These are phyloP conservation scores for Fusarium sp. DNA, from an alignment of 2,329 filamentous ascomycete genomes.

Conservation along the genomic window DNA sequence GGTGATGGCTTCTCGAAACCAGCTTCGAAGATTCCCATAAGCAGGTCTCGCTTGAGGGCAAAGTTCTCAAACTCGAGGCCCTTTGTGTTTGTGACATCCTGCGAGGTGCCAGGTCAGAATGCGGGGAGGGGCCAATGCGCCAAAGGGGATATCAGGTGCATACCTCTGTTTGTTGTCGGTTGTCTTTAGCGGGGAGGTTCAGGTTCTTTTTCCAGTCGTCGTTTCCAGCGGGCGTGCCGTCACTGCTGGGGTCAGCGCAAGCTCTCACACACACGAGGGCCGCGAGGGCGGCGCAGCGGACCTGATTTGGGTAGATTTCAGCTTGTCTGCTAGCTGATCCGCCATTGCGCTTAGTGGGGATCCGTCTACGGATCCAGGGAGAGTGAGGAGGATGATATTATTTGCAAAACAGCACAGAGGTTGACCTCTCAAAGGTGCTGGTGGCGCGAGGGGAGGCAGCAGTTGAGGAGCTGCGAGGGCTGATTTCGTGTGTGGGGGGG, in stretches of 20 bases:
- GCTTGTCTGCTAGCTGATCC: slow-evolving; percentile 56
- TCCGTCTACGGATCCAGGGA: slow-evolving; percentile 41
- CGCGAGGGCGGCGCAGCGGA: slow-evolving; percentile 44
- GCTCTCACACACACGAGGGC: slow-evolving; percentile 31
- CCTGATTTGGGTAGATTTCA: slow-evolving; percentile 54
- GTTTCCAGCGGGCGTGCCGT: slow-evolving; percentile 54
- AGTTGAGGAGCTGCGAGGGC: slow-evolving; percentile 35
- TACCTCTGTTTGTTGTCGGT: slow-evolving; percentile 82
- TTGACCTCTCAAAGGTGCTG: slow-evolving; percentile 26
- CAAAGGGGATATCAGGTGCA: slow-evolving; percentile 20
- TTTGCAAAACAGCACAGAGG: slow-evolving; percentile 39
- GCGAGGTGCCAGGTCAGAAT: slow-evolving; percentile 30
- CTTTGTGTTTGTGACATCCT: slow-evolving; percentile 99
- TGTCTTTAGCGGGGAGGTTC: slow-evolving; percentile 76
- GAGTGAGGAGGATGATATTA: slow-evolving; percentile 30
- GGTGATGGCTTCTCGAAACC: slow-evolving; percentile 98
- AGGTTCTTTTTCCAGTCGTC: slow-evolving; percentile 78
- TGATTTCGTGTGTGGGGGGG: slow-evolving; percentile 25
- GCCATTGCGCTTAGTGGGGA: slow-evolving; percentile 51
- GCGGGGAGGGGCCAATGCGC: slow-evolving; percentile 7
- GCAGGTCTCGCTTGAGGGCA: slow-evolving; percentile 88
- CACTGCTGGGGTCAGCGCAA: slow-evolving; percentile 54
- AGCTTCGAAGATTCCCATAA: slow-evolving; percentile 99
- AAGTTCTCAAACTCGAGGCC: slow-evolving; percentile 98
- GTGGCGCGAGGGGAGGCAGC: slow-evolving; percentile 26